phyloP scores from a whole-genome alignment of 176 grass and related monocot genomes.

The Pharus latifolius region DNA sequence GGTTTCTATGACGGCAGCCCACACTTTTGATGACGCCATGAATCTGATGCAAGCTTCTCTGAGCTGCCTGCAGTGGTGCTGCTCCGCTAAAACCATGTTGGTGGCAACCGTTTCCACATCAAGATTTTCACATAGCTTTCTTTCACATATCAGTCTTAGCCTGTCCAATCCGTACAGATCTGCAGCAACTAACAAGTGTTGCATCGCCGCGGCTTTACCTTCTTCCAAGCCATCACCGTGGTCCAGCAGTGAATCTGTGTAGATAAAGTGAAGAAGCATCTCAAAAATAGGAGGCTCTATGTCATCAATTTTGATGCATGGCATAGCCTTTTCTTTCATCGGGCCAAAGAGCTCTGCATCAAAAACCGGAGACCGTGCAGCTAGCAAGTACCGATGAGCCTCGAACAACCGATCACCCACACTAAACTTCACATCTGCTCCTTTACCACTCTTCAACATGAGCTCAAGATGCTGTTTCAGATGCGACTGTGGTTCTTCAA shows the following conservation, averaged over 20 bases:
- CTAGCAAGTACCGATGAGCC: slow-evolving; percentile 19
- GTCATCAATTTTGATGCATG: neutral
- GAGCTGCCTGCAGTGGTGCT: neutral
- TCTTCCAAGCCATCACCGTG: neutral
- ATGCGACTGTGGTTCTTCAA: neutral
- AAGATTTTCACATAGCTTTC: neutral
- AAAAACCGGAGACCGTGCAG: slow-evolving; percentile 20
- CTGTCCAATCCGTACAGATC: slow-evolving; percentile 13
- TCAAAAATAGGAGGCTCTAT: slow-evolving; percentile 2
- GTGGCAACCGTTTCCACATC: neutral
- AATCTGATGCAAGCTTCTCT: slow-evolving; percentile 1
- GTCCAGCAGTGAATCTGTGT: neutral
- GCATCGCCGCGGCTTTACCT: neutral
- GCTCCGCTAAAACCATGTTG: slow-evolving; percentile 1
- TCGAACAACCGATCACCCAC: neutral
- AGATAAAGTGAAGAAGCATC: slow-evolving; percentile 8
- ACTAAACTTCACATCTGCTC: slow-evolving; percentile 7
- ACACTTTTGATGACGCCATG: neutral
- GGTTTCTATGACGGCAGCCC: neutral
- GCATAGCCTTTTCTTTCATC: neutral
- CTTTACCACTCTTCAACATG: neutral
- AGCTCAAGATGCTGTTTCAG: neutral
- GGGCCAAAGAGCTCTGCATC: neutral
- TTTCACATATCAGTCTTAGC: slow-evolving; percentile 1
- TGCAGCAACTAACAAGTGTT: slow-evolving; percentile 3